phyloP scores from a whole-genome alignment of 257 asterid genomes.

The Lantana camara region DNA sequence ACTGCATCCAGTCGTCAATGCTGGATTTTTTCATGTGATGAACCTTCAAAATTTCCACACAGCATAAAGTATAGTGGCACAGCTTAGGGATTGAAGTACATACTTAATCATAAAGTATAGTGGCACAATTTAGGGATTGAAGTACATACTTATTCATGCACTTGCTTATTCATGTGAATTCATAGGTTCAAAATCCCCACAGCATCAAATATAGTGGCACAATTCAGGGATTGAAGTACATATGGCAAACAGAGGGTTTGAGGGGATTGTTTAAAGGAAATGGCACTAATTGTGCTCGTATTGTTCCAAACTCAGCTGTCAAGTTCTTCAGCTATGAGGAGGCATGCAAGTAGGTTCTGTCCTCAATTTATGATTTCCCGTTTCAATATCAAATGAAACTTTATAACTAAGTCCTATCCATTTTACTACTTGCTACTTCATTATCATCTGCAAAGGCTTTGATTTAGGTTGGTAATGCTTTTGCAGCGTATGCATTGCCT shows the following conservation, averaged over 20 bases:
- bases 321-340: conserved; percentile 82
- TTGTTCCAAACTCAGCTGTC: conserved; percentile 75
- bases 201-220: conserved; percentile 65
- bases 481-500: neutral
- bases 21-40: no score
- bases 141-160: neutral
- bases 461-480: neutral
- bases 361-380: conserved; percentile 1
- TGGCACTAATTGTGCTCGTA: conserved; percentile 74
- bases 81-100: no score
- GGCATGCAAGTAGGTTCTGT: conserved; percentile 56
- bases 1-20: no score
- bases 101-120: no score
- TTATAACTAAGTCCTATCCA: neutral
- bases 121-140: no score
- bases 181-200: conserved; percentile 75
- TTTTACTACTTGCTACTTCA: neutral
- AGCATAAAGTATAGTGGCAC: no score
- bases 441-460: neutral
- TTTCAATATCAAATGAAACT: neutral
- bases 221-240: conserved; percentile 62
- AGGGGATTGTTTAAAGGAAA: conserved; percentile 72
- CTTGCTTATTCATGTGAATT: conserved; percentile 7
- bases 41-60: no score
- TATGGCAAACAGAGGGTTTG: conserved; percentile 67